Conservation (phyloP, 2,329 filamentous ascomycete genomes). For the Phialocephala sp. region DNA sequence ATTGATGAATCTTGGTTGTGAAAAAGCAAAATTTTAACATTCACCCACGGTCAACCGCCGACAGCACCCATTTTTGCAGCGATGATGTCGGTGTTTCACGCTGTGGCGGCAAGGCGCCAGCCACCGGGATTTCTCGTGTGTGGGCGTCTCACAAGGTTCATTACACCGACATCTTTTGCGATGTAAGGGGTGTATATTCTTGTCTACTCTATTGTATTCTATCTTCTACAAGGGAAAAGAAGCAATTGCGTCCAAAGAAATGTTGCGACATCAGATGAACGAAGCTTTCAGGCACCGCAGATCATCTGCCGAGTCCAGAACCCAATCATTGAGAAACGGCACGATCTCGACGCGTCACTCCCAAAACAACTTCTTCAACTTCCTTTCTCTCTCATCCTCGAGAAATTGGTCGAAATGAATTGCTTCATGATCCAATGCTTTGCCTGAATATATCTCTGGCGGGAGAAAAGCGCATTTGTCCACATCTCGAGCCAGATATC, state of each 20-base stretch:
- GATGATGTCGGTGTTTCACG: constrained; percentile 22
- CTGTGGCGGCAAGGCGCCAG: neutral
- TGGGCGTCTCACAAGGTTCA: neutral
- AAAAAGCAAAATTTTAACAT: constrained; percentile 22
- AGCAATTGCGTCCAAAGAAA: neutral
- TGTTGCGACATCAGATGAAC: neutral
- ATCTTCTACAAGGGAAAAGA: neutral
- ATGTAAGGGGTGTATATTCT: neutral
- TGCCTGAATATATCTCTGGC: constrained; percentile 38
- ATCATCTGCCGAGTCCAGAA: neutral
- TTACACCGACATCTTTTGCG: neutral
- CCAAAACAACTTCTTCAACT: constrained; percentile 34
- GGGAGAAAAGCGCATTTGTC: constrained; percentile 45
- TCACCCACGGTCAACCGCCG: constrained; percentile 4
- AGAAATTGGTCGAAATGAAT: constrained; percentile 31
- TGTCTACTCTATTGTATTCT: neutral
- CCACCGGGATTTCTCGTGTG: neutral
- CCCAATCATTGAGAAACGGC: neutral
- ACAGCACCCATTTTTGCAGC: constrained; percentile 13
- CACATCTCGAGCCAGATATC: constrained; percentile 42
- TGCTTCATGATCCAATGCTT: constrained; percentile 28
- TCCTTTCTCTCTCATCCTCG: constrained; percentile 33
- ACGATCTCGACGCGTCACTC: constrained; percentile 6
- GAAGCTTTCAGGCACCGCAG: constrained; percentile 7
- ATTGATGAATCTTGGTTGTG: constrained; percentile 4